A percentile compares a stretch with the other conserved stretches of the same genome.
These are phyloP conservation scores for Mycena capillaripes DNA, from an alignment of 768 basidiomycete species.

Conservation along the genomic window DNA sequence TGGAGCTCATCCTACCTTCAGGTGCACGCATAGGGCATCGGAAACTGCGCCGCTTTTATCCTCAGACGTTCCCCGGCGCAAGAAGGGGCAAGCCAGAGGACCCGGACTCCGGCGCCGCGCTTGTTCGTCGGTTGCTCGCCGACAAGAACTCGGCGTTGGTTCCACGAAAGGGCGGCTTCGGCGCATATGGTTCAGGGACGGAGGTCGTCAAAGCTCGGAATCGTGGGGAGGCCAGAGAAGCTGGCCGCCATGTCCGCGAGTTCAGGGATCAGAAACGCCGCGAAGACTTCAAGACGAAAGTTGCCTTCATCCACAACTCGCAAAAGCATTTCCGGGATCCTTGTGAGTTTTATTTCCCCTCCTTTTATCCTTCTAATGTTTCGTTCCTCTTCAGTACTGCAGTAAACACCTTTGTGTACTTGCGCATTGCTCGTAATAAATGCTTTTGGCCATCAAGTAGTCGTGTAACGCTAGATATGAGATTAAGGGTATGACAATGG, in stretches of 20 bases:
- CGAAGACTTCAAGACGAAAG: slow-evolving; percentile 88
- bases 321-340: slow-evolving; percentile 94
- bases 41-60: slow-evolving; percentile 87
- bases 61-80: slow-evolving; percentile 77
- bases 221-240: slow-evolving; percentile 94
- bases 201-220: slow-evolving; percentile 93
- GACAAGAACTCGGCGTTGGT: slow-evolving; percentile 91
- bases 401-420: slow-evolving; percentile 36
- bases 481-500: slow-evolving; percentile 33
- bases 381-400: slow-evolving; percentile 45
- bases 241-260: slow-evolving; percentile 87
- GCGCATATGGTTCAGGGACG: slow-evolving; percentile 86
- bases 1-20: slow-evolving; percentile 94
- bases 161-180: slow-evolving; percentile 87
- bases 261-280: slow-evolving; percentile 84
- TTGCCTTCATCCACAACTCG: slow-evolving; percentile 83
- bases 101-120: slow-evolving; percentile 79
- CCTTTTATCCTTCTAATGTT: slow-evolving; percentile 17
- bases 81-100: slow-evolving; percentile 64
- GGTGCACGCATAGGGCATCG: slow-evolving; percentile 95
- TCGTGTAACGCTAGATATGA: slow-evolving; percentile 27
- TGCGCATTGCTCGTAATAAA: slow-evolving; percentile 37
- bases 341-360: slow-evolving; percentile 55
- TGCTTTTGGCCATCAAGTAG: slow-evolving; percentile 24
- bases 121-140: slow-evolving; percentile 82